Conservation (phyloP, 177 flowering plant species). For the Vitis hybrid region DNA sequence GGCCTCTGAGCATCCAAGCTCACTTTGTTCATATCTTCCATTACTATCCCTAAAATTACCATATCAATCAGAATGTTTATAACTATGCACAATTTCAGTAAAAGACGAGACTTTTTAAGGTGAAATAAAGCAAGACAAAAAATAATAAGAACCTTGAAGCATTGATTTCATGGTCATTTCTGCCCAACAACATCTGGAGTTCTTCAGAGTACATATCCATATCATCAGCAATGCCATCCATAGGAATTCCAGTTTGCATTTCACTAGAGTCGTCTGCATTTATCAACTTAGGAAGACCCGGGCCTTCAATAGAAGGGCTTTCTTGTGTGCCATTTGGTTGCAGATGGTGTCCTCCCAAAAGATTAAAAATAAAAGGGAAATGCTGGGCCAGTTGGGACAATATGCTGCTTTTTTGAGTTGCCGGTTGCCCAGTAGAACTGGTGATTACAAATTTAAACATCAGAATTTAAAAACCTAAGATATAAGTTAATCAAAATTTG, state of each 20-base stretch:
- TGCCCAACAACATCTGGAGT: slow-evolving; percentile 13
- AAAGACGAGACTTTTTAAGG: neutral
- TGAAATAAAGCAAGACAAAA: slow-evolving; percentile 4
- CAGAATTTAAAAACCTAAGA: neutral
- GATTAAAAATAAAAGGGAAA: slow-evolving; percentile 67
- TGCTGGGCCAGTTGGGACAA: slow-evolving; percentile 59
- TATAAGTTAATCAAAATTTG: neutral
- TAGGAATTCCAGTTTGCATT: slow-evolving; percentile 17
- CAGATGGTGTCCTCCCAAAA: slow-evolving; percentile 37
- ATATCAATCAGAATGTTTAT: neutral
- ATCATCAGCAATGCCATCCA: slow-evolving; percentile 21
- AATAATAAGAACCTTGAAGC: slow-evolving; percentile 37
- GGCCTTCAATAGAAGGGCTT: slow-evolving; percentile 15
- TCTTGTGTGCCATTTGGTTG: slow-evolving; percentile 20
- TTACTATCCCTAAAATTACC: slow-evolving; percentile 17
- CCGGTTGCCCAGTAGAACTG: slow-evolving; percentile 35
- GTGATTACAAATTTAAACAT: slow-evolving; percentile 6
- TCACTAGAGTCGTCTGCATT: slow-evolving; percentile 23
- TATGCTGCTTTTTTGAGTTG: slow-evolving; percentile 45
- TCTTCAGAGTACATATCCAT: slow-evolving; percentile 29
- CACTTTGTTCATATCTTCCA: slow-evolving; percentile 23
- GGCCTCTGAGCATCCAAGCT: slow-evolving; percentile 19
- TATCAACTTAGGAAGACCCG: slow-evolving; percentile 12
- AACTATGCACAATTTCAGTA: neutral
- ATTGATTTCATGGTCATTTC: slow-evolving; percentile 22